Base-by-base conservation (phyloP, 1,284 basidiomycete genomes). In the Neolentinus lepideus region DNA sequence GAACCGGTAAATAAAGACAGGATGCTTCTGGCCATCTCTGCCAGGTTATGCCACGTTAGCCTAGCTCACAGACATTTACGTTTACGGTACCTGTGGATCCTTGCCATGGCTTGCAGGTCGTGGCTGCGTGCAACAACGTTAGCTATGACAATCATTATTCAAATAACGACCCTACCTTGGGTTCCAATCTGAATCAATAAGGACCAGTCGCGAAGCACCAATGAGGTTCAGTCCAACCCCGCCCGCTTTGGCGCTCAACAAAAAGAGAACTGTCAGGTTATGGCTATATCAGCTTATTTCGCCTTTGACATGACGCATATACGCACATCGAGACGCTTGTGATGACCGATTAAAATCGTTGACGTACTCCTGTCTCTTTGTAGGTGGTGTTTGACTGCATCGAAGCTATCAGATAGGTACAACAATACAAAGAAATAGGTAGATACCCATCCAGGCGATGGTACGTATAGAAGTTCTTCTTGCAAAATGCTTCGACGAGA, bases 51-150 rank as follows among this genome's bases (percentile, higher is more conserved):
- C 47, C 24, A 26, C 47, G 22, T 16, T 4, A 29, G 47, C 10
- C 25, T 4, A 46, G 43, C 19, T 46, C 19, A 19, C 43, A n/a
- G 27, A 35, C 16, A n/a, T n/a, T 25, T 24, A 35, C 12, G 29
- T 38, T 21, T 29, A 24, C 65, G 76, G 58, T 59, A 93, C 92
- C 92, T 82, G 69, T 95, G 92, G 64, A 96, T 98, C 51, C 97
- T 84, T 53, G 94, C 96, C 96, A 99, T 99, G 1, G 96, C 91
- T 69, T 99, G 96, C 16, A 94, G 72, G 70, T 99, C 96, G 63
- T 91, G 90, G 62, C 89, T 43, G 38, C 3, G 38, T 91, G 52
- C 3, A 53, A 55, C 50, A 58, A 33, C 21, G 52, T 60, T 31
- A 57, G 52, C 31, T 54, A 21, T 8, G 52, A 43, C 60, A 58